Evolutionary conservation across 805 yeast species (phyloP).

Genomic region (Zygoascus bituminiphila): DNA sequence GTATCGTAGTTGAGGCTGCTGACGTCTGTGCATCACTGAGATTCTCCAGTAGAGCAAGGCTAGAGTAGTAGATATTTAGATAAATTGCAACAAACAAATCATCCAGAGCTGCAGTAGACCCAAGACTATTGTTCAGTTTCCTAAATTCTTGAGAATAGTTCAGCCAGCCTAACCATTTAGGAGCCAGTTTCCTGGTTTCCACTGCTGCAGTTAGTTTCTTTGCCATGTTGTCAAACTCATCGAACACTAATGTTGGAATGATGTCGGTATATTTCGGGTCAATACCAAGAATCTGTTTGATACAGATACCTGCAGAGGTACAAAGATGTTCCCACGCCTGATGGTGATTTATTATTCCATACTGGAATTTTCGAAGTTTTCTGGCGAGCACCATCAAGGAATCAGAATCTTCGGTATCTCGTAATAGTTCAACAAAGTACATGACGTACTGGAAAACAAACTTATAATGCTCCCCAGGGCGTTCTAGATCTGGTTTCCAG

Average conservation of each 20-base stretch:
- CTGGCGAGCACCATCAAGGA: constrained; percentile 54
- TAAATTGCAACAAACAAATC: constrained; percentile 60
- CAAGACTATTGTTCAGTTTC: constrained; percentile 71
- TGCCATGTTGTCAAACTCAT: constrained; percentile 37
- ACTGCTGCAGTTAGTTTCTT: constrained; percentile 21
- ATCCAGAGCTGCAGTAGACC: constrained; percentile 65
- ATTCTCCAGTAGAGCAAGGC: background rate
- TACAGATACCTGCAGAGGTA: constrained; percentile 42
- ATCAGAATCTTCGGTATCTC: constrained; percentile 46
- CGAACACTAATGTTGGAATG: constrained; percentile 38
- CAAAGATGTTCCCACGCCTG: constrained; percentile 62
- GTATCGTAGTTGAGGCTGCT: background rate
- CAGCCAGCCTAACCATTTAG: constrained; percentile 4
- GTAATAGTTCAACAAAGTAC: constrained; percentile 52
- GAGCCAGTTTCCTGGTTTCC: constrained; percentile 23
- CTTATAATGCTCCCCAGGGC: constrained; percentile 88
- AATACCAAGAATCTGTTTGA: constrained; percentile 38
- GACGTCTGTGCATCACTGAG: background rate
- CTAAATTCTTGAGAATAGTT: constrained; percentile 43
- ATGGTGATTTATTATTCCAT: constrained; percentile 61
- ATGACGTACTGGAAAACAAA: constrained; percentile 63
- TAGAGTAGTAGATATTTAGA: constrained; percentile 36
- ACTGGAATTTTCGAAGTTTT: constrained; percentile 67
- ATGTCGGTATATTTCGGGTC: constrained; percentile 46
- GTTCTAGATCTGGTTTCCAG: constrained; percentile 89